Evolutionary conservation across 2,329 filamentous ascomycete species (phyloP), one percentile per base, ranked within the genome.

Genomic region (Diaporthe nobilis): DNA sequence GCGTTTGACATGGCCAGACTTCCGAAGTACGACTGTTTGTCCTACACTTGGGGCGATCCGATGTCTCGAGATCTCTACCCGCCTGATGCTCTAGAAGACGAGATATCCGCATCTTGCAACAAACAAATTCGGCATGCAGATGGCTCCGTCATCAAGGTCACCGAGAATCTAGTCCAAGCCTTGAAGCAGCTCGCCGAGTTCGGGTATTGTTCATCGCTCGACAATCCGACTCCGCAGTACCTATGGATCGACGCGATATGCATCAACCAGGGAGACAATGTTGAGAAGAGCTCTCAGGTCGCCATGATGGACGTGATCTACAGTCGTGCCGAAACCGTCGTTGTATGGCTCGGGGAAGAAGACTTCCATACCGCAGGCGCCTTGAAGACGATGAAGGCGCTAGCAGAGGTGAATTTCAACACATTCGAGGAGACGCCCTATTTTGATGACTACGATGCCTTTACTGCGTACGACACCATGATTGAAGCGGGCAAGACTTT

Each of bases 241-340:
- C 28, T 70, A 22, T 76, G 74, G 74, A 58, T 58, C 4, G 75
- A 77, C 31, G 72, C 71, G 20, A 67, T 75, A 37, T 75, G 74
- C 42, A 75, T 75, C 39, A 60, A 75, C 44, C 74, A 75, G 68
- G 28, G 49, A 3, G 73, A 77, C 28, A 42, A 28, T 8, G 4
- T 13, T 15, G 73, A 77, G 25, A 75, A 75, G 73, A 65, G 37
- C 42, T 37, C 58, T 28, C 75, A 75, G 70, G 75, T 77, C 22
- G 39, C 39, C 1, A 37, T 72, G 49, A 77, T 77, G 75, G 47
- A 67, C 42, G 22, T 34, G 13, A 55, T 73, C 3, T 77, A 77
- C 55, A 44, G 15, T 13, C 17, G 28, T 4, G 75, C 75, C 1
- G n/a, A 47, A 6, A 44, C 39, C 12, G 73, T 74, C 12, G n/a